Conservation (phyloP, 169 alveolate species). For the Hepatocystis sp. region DNA sequence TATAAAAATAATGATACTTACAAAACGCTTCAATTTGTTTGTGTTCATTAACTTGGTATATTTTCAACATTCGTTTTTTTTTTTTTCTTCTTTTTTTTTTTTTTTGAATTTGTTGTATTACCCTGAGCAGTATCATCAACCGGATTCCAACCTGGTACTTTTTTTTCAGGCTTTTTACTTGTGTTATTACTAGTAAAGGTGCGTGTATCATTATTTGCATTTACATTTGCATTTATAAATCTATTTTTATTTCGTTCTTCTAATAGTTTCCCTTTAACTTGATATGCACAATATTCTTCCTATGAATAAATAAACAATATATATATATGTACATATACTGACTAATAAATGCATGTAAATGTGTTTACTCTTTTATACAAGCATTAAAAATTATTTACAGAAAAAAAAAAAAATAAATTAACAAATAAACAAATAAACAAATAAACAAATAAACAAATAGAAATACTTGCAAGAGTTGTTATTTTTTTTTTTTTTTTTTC, state of each 20-base stretch:
- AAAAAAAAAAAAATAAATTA: not conserved
- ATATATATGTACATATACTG: conserved; percentile 8
- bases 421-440: not conserved
- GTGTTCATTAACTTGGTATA: not conserved
- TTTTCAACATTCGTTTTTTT: conserved; percentile 32
- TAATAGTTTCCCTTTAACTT: conserved; percentile 49
- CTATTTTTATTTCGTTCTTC: conserved; percentile 33
- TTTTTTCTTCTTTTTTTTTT: conserved; percentile 44
- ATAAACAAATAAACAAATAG: too few species aligned
- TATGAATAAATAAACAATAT: not conserved
- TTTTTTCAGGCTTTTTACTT: conserved; percentile 23
- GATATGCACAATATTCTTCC: conserved; percentile 68
- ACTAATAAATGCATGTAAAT: not conserved
- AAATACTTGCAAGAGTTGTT: too few species aligned
- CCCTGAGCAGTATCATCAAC: conserved; percentile 24
- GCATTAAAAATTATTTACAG: not conserved
- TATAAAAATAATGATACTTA: too few species aligned
- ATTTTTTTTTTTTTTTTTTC: too few species aligned
- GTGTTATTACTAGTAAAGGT: not conserved
- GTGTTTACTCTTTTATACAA: not conserved
- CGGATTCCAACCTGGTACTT: conserved; percentile 74
- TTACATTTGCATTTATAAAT: not conserved
- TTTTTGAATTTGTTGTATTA: not conserved
- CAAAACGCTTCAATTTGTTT: too few species aligned
- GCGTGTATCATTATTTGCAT: not conserved